Evolutionary conservation across 192 early-diverging fungal genomes (phyloP), one percentile per base, ranked within the genome.

Genomic region (Physocladia obscura): DNA sequence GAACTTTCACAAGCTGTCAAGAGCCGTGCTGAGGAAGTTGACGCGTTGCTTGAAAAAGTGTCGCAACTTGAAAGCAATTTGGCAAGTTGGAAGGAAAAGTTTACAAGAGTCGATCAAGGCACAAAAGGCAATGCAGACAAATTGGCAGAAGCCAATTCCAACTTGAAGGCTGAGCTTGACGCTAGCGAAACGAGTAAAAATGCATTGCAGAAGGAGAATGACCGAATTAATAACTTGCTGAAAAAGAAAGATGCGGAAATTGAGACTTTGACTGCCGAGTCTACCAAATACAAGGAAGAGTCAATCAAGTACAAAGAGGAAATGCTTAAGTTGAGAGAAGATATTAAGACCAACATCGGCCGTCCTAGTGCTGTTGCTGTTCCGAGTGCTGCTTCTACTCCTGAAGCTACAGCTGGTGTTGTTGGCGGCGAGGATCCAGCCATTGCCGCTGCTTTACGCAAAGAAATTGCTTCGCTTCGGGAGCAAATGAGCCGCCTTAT

Each of bases 1-100:
- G 93, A 94, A 74, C 82, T 99, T 58, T 96, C 94, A 34, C 92
- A 92, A 67, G 78, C 79, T 35, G 75, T 95, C 55, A 84, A 84
- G 29, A 74, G 76, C 54, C 79, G 83, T 68, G 84, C 85, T 62
- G 83, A 92, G 63, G 92, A 93, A 73, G 88, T 89, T 75, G 84
- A 84, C 29, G 50, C 57, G 17, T 75, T 88, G 54, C 71, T 77
- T 40, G 84, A 85, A 55, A 83, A 84, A 55, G 73, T 88, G 54
- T 62, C 77, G 24, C 69, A 81, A 22, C 76, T 91, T 56, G 92
- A 93, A 70, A 74, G 65, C 35, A 90, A 90, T 61, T 74, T 88
- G 52, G 71, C 77, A 38, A 69, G 30, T 49, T 92, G 87, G 90
- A 88, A 78, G 77, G 90, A 93, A 44, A 88, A 85, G 69, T 87